Conservation (phyloP, 78 protist genomes). For the Dictyostelium capitatum region DNA sequence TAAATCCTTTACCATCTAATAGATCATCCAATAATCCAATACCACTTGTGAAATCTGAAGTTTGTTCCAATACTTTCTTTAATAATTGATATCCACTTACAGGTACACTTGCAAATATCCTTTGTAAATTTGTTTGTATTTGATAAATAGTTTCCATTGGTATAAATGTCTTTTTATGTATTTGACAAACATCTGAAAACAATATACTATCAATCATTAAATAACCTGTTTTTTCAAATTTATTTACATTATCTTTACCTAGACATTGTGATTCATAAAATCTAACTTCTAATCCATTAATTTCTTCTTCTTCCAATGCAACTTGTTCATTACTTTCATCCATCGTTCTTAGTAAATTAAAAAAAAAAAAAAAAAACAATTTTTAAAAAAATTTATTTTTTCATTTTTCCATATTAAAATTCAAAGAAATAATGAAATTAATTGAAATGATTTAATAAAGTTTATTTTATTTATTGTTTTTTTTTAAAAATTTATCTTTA, state of each 20-base stretch:
- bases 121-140: slow-evolving; percentile 53
- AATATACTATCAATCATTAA: slow-evolving; percentile 35
- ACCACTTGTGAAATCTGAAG: slow-evolving; percentile 4
- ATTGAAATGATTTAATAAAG: background rate
- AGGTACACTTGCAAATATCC: slow-evolving; percentile 12
- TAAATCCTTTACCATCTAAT: slow-evolving; percentile 31
- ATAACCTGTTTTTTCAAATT: slow-evolving; percentile 26
- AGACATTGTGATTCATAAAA: background rate
- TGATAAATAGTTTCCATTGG: background rate
- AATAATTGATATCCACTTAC: background rate
- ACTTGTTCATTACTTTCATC: background rate
- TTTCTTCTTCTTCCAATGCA: background rate
- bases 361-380: background rate
- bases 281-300: background rate
- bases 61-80: background rate
- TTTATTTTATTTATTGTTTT: background rate
- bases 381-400: background rate
- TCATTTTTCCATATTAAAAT: too few relatives aligned
- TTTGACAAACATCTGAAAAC: background rate
- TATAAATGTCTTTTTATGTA: slow-evolving; percentile 12
- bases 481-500: background rate
- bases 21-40: background rate
- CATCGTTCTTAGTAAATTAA: background rate
- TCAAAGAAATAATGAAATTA: background rate
- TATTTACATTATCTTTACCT: slow-evolving; percentile 8